Percentiles rank a stretch among this genome's conserved stretches.
phyloP scores from a whole-genome alignment of 1,284 basidiomycete species.

The Ganoderma sinense region DNA sequence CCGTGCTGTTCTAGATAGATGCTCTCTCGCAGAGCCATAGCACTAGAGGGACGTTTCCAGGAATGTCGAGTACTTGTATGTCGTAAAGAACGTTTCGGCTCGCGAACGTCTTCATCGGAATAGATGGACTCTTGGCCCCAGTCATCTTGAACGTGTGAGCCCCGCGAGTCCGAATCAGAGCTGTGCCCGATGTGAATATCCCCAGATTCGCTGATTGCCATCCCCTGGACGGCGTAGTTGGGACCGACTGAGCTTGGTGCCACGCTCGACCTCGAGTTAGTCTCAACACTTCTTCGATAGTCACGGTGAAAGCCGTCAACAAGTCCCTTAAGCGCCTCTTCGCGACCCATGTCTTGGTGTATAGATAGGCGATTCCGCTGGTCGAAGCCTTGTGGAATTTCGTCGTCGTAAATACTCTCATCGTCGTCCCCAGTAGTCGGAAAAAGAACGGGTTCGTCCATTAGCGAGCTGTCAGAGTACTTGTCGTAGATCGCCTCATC shows the following conservation, averaged over 20 bases:
- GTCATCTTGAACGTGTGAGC: neutral
- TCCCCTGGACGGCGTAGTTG: constrained; percentile 42
- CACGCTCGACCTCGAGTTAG: constrained; percentile 10
- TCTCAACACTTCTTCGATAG: constrained; percentile 11
- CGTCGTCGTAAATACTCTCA: constrained; percentile 25
- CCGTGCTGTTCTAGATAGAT: neutral
- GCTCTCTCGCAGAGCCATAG: constrained; percentile 5
- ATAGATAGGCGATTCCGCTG: neutral
- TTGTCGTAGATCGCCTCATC: constrained; percentile 33
- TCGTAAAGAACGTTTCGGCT: constrained; percentile 8
- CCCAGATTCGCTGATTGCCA: constrained; percentile 48
- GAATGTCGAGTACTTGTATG: constrained; percentile 1
- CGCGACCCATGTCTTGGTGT: constrained; percentile 22
- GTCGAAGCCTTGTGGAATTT: neutral
- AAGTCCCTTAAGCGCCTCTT: constrained; percentile 50
- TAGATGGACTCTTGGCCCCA: constrained; percentile 30
- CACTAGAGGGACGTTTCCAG: constrained; percentile 8
- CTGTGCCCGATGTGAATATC: constrained; percentile 31
- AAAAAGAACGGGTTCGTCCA: constrained; percentile 22
- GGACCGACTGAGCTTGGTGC: constrained; percentile 33
- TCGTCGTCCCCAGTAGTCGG: constrained; percentile 19
- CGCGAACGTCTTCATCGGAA: constrained; percentile 23
- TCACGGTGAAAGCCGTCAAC: constrained; percentile 47
- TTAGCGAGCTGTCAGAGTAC: constrained; percentile 25
- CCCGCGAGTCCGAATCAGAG: neutral